Evolutionary conservation across 371 early-diverging fungal species (phyloP), one percentile per base, ranked within the genome.

Genomic region (Mucor saturninus): DNA sequence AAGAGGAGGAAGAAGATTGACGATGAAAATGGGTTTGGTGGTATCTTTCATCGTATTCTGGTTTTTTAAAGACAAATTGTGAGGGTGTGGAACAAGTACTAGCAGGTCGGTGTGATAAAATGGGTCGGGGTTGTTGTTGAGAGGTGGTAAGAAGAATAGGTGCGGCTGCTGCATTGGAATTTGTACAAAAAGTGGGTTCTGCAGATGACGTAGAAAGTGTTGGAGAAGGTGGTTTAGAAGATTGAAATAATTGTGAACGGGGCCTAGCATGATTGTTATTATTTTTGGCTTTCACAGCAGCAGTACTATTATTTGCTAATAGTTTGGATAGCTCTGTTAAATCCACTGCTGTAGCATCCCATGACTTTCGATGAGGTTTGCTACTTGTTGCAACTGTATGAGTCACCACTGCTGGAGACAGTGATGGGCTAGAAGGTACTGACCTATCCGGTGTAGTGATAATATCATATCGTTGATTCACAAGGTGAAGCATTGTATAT

Each of bases 331-430:
- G 45, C 65, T 79, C 80, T 3, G 69, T 61, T 9, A 79, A 56
- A 46, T 79, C 80, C 2, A 79, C 75, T 2, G 67, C 49, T 13
- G 69, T 67, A 51, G 69, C 37, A 45, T 62, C 59, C 62, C 58
- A 65, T 28, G 70, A 63, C 21, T 58, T 63, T 42, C 67, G 64
- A 29, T 74, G 71, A 30, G 64, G 64, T 61, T 66, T 69, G 40
- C 62, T 68, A 64, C 73, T 69, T 14, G 76, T 79, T 7, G 78
- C 78, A 21, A 67, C 64, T 38, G 73, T 74, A 50, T 71, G 79
- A 43, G 76, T 79, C 46, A 79, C 74, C 6, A 72, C 72, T 1
- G 79, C 79, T 45, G 76, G 74, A n/a, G 79, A 73, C 2, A 79
- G 50, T 21, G 77, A 72, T 15, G 81, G 81, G 52, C 76, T 75